A percentile compares a stretch with the other conserved stretches of the same genome.
Evolutionary conservation across 1,139 yeast genomes (phyloP).

Genomic region (Insectozyma bohioensis): DNA sequence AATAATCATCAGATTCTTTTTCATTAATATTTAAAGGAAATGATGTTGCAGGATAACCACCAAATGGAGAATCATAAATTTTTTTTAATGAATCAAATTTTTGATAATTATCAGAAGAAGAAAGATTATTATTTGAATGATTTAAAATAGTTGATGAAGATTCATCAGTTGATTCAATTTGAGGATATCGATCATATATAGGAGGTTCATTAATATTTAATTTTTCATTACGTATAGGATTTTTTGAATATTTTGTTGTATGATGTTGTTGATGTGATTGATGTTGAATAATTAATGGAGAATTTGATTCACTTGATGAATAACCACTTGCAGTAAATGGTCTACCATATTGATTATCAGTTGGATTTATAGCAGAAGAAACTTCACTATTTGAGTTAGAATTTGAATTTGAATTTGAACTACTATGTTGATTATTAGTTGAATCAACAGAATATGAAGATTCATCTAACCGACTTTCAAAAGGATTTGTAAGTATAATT

Average conservation of each 20-base stretch:
- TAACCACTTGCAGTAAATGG: conserved; percentile 2
- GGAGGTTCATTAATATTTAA: conserved; percentile 8
- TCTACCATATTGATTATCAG: not conserved
- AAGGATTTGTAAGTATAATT: conserved; percentile 2
- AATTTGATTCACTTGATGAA: conserved; percentile 2
- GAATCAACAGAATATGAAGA: conserved; percentile 2
- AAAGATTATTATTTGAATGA: not conserved
- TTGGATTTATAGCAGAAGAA: not conserved
- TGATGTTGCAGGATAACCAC: conserved; percentile 89
- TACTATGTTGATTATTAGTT: not conserved
- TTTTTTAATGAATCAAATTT: not conserved
- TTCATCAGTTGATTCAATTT: not conserved
- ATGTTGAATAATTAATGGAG: conserved; percentile 3
- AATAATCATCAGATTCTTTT: conserved; percentile 86
- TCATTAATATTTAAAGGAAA: conserved; percentile 88
- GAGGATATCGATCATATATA: conserved; percentile 10
- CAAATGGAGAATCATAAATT: conserved; percentile 64
- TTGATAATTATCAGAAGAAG: not conserved
- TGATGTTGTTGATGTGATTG: not conserved
- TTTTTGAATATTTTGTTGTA: conserved; percentile 4
- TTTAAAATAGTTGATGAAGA: not conserved
- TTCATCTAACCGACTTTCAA: conserved; percentile 1
- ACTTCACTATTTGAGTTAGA: not conserved
- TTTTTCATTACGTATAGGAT: conserved; percentile 6
- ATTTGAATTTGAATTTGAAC: not conserved